Conservation (phyloP, 768 basidiomycete genomes). For the Suillus paluster region DNA sequence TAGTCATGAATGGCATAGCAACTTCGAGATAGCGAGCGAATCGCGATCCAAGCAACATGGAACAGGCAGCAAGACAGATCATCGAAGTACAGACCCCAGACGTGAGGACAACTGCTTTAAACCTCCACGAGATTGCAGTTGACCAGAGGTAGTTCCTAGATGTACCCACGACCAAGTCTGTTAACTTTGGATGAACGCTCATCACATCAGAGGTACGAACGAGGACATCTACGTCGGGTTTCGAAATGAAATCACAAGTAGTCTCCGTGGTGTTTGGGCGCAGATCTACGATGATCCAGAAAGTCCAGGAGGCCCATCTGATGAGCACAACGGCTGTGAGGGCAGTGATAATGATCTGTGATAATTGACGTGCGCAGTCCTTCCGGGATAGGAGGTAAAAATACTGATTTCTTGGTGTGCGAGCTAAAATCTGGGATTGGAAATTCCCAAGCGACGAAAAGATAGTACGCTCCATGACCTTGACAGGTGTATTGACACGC, state of each 20-base stretch:
- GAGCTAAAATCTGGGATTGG: not conserved
- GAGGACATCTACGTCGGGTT: not conserved
- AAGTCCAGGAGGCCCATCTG: not conserved
- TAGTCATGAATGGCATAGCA: not conserved
- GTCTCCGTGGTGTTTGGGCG: not conserved
- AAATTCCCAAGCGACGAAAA: not conserved
- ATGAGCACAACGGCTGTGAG: not conserved
- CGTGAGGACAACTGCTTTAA: not conserved
- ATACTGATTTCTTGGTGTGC: not conserved
- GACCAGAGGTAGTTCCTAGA: not conserved
- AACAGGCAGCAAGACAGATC: not conserved
- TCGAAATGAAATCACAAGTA: not conserved
- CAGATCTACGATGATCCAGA: not conserved
- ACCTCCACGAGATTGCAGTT: not conserved
- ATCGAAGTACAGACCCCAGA: not conserved
- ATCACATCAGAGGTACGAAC: not conserved
- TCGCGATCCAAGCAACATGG: not conserved
- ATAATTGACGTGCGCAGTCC: not conserved
- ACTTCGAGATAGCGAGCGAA: not conserved
- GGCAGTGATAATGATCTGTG: not conserved
- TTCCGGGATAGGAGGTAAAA: not conserved
- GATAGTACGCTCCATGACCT: not conserved
- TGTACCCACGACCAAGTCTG: not conserved
- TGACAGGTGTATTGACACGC: too few relatives aligned
- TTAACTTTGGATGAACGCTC: not conserved